These are phyloP conservation scores for Penicillium diatomitis DNA, from an alignment of 495 filamentous ascomycete species.

Conservation along the genomic window DNA sequence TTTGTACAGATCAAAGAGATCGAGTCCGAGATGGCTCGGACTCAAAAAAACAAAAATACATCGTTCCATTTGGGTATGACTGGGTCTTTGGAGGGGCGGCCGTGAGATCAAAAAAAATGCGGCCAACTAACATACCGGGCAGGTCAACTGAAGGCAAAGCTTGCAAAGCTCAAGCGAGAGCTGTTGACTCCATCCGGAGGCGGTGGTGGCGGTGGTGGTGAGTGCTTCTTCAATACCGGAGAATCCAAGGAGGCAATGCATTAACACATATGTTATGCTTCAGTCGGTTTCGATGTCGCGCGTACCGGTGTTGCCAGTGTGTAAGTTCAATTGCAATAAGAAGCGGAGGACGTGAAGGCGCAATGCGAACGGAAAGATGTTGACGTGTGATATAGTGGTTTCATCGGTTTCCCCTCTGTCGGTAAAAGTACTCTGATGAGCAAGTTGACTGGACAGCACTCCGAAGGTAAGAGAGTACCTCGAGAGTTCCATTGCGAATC, in stretches of 20 bases:
- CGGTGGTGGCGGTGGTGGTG: conserved; percentile 69
- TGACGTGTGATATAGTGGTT: conserved; percentile 28
- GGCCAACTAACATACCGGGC: conserved; percentile 18
- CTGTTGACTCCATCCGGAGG: conserved; percentile 76
- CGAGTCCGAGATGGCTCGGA: conserved; percentile 94
- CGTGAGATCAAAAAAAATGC: not conserved
- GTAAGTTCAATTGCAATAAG: conserved; percentile 43
- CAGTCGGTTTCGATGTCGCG: conserved; percentile 93
- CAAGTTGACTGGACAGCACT: conserved; percentile 88
- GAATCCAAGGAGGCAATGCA: too few relatives aligned
- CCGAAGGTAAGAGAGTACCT: conserved; percentile 50
- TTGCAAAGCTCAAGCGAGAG: conserved; percentile 94
- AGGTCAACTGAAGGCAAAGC: conserved; percentile 96
- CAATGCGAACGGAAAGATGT: not conserved
- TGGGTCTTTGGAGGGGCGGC: not conserved
- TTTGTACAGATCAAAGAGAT: conserved; percentile 83
- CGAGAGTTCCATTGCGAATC: conserved; percentile 10
- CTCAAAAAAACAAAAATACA: conserved; percentile 97
- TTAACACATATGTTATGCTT: conserved; percentile 13
- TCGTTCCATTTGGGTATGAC: conserved; percentile 65
- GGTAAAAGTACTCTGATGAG: conserved; percentile 98
- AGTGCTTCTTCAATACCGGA: conserved; percentile 12
- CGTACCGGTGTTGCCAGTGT: conserved; percentile 95
- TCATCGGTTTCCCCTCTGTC: conserved; percentile 85
- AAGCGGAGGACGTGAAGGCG: not conserved